A percentile compares a stretch with the other conserved stretches of the same genome.
These are phyloP conservation scores for Naegleria lovaniensis DNA, from an alignment of 208 protist species.

Conservation along the genomic window DNA sequence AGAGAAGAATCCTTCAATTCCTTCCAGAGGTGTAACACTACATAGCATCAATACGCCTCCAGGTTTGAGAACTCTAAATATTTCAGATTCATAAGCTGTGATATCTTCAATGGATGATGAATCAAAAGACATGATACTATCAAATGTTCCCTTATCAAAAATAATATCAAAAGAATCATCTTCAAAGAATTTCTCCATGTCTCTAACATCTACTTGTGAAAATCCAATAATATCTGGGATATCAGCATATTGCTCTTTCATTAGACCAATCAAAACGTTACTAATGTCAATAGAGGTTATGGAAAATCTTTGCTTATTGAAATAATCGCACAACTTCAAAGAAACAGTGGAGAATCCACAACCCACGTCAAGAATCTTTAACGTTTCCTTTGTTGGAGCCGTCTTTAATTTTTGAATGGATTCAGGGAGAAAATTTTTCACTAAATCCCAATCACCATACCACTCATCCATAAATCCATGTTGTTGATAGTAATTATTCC, in stretches of 20 bases:
- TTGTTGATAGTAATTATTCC: constrained; percentile 6
- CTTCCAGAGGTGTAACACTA: background rate
- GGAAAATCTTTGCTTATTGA: background rate
- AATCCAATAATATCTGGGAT: background rate
- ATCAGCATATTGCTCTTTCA: background rate
- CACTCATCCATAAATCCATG: background rate
- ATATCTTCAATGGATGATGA: background rate
- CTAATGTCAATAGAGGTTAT: background rate
- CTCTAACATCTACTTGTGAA: background rate
- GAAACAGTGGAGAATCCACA: background rate
- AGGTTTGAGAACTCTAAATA: background rate
- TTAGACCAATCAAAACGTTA: background rate
- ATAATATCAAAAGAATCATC: background rate
- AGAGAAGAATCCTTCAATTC: background rate
- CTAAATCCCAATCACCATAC: background rate
- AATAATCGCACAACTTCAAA: background rate
- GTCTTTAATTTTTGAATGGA: background rate
- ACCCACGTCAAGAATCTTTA: background rate
- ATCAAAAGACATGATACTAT: background rate
- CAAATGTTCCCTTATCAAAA: constrained; percentile 17
- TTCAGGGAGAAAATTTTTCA: background rate
- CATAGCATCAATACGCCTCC: background rate
- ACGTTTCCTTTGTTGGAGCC: background rate
- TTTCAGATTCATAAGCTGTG: background rate
- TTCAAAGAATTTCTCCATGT: background rate